A percentile compares a stretch with the other conserved stretches of the same genome.
Conservation (phyloP, 257 asterid genomes). For the Dorcoceras hygrometricum region DNA sequence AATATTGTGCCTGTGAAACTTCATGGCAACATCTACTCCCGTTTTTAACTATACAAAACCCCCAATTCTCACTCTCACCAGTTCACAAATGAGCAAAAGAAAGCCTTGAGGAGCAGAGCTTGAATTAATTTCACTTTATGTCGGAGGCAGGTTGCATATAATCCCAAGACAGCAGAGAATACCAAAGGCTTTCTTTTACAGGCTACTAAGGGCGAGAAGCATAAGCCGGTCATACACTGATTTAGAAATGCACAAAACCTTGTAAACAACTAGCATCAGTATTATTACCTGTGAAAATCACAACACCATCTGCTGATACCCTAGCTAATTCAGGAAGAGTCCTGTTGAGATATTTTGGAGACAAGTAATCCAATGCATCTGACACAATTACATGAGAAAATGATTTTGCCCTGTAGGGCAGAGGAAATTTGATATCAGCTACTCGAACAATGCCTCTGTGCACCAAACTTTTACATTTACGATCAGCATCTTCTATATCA, state of each 20-base stretch:
- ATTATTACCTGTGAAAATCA: conserved; percentile 47
- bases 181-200: not conserved
- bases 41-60: conserved; percentile 5
- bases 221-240: conserved; percentile 4
- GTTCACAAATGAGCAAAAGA: not conserved
- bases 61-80: not conserved
- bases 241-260: not conserved
- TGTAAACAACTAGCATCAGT: conserved; percentile 12
- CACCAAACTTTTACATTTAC: conserved; percentile 42
- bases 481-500: conserved; percentile 43
- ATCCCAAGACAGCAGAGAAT: not conserved
- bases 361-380: conserved; percentile 53
- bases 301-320: conserved; percentile 45
- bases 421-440: conserved; percentile 50
- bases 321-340: conserved; percentile 49
- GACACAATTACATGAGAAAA: conserved; percentile 49
- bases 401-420: conserved; percentile 49
- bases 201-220: not conserved
- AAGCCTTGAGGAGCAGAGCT: not conserved
- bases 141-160: conserved; percentile 8
- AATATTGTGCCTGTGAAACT: not conserved
- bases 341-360: conserved; percentile 55
- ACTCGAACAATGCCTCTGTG: conserved; percentile 51
- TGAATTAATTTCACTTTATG: not conserved
- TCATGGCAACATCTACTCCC: not conserved